phyloP scores from a whole-genome alignment of 2,329 filamentous ascomycete species.

The Coleophoma cylindrospora region DNA sequence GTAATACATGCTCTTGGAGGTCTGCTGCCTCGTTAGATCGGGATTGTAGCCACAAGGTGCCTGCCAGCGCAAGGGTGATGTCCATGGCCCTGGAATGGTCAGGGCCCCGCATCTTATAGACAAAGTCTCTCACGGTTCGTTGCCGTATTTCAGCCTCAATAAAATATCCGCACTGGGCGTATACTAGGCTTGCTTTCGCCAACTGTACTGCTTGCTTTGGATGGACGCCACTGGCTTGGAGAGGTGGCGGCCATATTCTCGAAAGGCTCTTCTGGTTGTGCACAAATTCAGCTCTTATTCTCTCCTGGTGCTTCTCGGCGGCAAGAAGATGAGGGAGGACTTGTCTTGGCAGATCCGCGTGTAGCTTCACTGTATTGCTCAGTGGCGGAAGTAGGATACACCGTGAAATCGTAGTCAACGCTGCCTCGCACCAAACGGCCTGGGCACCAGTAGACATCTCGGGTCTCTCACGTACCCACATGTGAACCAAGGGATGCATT shows the following conservation, averaged over 20 bases:
- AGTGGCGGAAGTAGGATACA: slow-evolving; percentile 22
- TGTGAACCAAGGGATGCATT: slow-evolving; percentile 27
- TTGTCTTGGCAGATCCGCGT: neutral
- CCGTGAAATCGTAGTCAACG: slow-evolving; percentile 17
- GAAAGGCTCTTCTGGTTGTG: neutral
- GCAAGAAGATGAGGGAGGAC: neutral
- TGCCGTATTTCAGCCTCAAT: slow-evolving; percentile 23
- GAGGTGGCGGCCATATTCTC: neutral
- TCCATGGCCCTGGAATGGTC: slow-evolving; percentile 15
- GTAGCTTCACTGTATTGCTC: neutral
- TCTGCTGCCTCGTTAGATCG: slow-evolving; percentile 19
- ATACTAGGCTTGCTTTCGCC: slow-evolving; percentile 25
- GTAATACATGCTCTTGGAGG: slow-evolving; percentile 17
- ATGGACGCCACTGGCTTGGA: neutral
- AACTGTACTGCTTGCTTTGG: slow-evolving; percentile 9
- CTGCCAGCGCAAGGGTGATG: slow-evolving; percentile 17
- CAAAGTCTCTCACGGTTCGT: slow-evolving; percentile 18
- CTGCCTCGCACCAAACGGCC: slow-evolving; percentile 25
- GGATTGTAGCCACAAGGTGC: slow-evolving; percentile 13
- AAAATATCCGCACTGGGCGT: slow-evolving; percentile 16
- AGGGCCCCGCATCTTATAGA: slow-evolving; percentile 14
- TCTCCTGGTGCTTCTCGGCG: neutral
- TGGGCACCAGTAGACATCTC: slow-evolving; percentile 19
- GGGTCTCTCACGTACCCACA: slow-evolving; percentile 25
- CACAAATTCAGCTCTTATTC: neutral